Percentiles rank a stretch among this genome's conserved stretches.
Conservation (phyloP, 2,329 filamentous ascomycete genomes). For the Aspergillus persii region DNA sequence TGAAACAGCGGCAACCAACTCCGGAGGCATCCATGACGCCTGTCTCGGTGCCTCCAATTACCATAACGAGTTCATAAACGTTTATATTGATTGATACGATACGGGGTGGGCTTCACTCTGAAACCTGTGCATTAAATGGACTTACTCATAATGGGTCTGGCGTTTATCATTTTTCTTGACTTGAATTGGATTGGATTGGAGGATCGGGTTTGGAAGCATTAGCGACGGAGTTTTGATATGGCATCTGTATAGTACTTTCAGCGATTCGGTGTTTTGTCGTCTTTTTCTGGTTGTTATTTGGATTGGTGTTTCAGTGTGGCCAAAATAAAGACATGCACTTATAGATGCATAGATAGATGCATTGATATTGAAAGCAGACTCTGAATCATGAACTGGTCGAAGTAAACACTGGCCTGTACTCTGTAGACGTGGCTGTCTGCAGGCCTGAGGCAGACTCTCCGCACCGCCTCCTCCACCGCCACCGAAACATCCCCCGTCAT, state of each 20-base stretch:
- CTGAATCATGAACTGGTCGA: too few relatives aligned
- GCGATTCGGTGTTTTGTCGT: neutral
- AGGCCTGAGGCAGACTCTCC: neutral
- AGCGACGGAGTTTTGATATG: neutral
- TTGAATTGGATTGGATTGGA: too few relatives aligned
- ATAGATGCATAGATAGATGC: too few relatives aligned
- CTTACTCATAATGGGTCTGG: neutral
- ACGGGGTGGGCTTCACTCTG: neutral
- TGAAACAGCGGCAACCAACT: constrained; percentile 8
- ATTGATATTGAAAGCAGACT: too few relatives aligned
- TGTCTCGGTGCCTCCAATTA: constrained; percentile 38
- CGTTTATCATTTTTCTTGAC: neutral
- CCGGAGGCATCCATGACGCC: constrained; percentile 22
- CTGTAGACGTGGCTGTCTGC: neutral
- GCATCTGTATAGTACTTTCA: neutral
- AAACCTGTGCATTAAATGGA: neutral
- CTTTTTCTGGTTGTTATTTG: neutral
- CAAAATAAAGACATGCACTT: neutral
- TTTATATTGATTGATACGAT: neutral
- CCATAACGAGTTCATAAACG: constrained; percentile 30
- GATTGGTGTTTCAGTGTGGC: neutral
- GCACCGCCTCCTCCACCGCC: neutral
- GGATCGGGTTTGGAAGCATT: neutral
- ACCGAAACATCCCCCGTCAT: neutral
- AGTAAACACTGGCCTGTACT: neutral